These are phyloP conservation scores for Manihot esculenta DNA, from an alignment of 441 rosid genomes.

Conservation along the genomic window DNA sequence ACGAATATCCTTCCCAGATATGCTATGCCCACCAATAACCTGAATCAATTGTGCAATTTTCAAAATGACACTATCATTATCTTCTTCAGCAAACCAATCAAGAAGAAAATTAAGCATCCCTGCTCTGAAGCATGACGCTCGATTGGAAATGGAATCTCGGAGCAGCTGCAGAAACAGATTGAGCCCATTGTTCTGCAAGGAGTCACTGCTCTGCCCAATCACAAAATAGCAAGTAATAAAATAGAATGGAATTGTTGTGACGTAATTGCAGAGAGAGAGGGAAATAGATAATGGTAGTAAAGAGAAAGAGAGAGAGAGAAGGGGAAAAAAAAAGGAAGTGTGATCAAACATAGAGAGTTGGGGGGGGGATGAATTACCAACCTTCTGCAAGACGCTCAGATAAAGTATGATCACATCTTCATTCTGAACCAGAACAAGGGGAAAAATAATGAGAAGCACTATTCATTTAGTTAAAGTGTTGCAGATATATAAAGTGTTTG, in stretches of 20 bases:
- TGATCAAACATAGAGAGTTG: constrained; percentile 4
- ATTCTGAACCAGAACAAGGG: constrained; percentile 61
- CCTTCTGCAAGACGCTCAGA: constrained; percentile 96
- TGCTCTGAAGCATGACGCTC: constrained; percentile 93
- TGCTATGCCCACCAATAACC: constrained; percentile 98
- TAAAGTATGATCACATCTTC: constrained; percentile 97
- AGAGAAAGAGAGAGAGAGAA: too few relatives aligned
- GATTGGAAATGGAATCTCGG: constrained; percentile 92
- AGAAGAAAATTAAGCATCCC: constrained; percentile 98
- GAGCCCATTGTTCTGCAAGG: constrained; percentile 86
- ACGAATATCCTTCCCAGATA: constrained; percentile 99
- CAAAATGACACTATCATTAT: constrained; percentile 69
- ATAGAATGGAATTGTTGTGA: constrained; percentile 22
- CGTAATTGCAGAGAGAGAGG: not conserved
- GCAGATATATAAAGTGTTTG: not conserved
- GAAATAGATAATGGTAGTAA: not conserved
- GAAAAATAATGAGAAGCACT: constrained; percentile 25
- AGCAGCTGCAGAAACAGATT: constrained; percentile 82
- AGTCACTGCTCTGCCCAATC: constrained; percentile 99
- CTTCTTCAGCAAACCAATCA: constrained; percentile 95
- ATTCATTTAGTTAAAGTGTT: not conserved
- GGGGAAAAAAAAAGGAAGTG: not conserved
- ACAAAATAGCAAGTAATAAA: constrained; percentile 51
- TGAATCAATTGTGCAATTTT: constrained; percentile 89
- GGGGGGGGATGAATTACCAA: constrained; percentile 44